Percentiles rank a stretch among this genome's conserved stretches.
Conservation (phyloP, 371 early-diverging fungal genomes). For the Blyttiomyces sp. region DNA sequence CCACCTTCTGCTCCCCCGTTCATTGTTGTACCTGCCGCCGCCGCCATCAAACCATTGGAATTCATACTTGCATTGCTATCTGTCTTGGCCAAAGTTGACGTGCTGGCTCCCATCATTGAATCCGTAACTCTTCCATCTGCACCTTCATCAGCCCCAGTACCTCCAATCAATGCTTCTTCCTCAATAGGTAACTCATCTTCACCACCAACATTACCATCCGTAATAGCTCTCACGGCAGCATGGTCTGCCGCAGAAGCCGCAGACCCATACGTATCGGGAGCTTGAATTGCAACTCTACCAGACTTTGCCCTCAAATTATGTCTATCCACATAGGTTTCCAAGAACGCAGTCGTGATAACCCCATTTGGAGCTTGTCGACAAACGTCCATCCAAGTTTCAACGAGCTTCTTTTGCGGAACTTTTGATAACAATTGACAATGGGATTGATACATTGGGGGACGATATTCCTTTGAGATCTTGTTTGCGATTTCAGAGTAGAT, state of each 20-base stretch:
- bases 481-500: slow-evolving; percentile 44
- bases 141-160: no score
- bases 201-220: no score
- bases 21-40: no score
- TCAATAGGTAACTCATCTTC: no score
- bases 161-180: no score
- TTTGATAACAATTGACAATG: slow-evolving; percentile 50
- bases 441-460: slow-evolving; percentile 46
- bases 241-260: not conserved
- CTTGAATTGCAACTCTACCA: not conserved
- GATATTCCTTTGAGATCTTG: slow-evolving; percentile 28
- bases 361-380: slow-evolving; percentile 36
- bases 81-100: no score
- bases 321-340: slow-evolving; percentile 39
- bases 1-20: not conserved
- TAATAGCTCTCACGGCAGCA: no score
- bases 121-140: no score
- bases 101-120: no score
- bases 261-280: not conserved
- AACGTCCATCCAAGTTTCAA: slow-evolving; percentile 45
- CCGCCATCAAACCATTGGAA: no score
- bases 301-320: slow-evolving; percentile 22
- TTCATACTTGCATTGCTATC: no score
- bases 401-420: slow-evolving; percentile 41
- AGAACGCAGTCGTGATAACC: slow-evolving; percentile 44